phyloP scores from a whole-genome alignment of 1,139 yeast species.

The Sugiyamaella neomexicana region DNA sequence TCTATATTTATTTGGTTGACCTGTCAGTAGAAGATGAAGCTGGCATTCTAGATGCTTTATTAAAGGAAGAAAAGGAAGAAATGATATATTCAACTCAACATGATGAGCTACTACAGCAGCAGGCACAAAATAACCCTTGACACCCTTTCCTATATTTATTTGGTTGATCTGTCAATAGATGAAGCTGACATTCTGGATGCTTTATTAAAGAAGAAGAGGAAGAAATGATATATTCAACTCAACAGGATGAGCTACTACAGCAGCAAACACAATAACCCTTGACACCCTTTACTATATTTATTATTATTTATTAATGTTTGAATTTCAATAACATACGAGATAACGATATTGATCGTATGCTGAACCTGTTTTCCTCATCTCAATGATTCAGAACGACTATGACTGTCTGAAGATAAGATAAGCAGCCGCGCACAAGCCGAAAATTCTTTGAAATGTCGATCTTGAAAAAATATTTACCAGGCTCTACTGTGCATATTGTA shows the following conservation, averaged over 20 bases:
- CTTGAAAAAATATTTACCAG: background rate
- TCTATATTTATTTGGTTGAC: too few relatives aligned
- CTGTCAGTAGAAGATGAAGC: conserved; percentile 19
- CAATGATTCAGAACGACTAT: too few relatives aligned
- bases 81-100: conserved; percentile 17
- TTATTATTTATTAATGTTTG: background rate
- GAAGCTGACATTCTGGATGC: conserved; percentile 27
- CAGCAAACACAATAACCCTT: background rate
- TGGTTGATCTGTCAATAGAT: background rate
- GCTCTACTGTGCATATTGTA: background rate
- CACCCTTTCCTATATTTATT: too few relatives aligned
- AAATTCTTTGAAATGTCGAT: conserved; percentile 1
- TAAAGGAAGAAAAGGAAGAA: conserved; percentile 26
- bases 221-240: conserved; percentile 22
- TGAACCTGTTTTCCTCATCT: too few relatives aligned
- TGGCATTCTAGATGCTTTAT: conserved; percentile 25
- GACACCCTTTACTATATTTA: background rate
- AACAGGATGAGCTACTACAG: conserved; percentile 1
- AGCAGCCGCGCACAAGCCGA: conserved; percentile 2
- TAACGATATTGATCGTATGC: too few relatives aligned
- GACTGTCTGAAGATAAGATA: conserved; percentile 5
- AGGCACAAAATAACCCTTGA: too few relatives aligned
- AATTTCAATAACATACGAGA: too few relatives aligned
- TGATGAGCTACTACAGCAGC: background rate
- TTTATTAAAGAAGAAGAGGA: conserved; percentile 24